These are phyloP conservation scores for Trichoderma atrobrunneum DNA, from an alignment of 2,329 filamentous ascomycete species.

Conservation along the genomic window DNA sequence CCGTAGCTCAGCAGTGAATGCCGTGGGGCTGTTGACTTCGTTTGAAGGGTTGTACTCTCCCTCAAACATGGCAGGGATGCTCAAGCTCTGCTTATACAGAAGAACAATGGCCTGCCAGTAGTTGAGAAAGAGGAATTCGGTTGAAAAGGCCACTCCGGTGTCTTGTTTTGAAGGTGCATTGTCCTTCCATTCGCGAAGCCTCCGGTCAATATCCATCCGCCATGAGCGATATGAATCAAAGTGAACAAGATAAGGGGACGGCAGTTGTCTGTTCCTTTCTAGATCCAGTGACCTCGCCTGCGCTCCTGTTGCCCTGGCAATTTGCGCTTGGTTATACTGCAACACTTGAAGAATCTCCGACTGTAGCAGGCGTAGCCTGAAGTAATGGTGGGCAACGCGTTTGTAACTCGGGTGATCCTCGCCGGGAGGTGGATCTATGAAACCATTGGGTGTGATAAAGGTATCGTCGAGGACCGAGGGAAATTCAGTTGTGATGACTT, in stretches of 20 bases:
- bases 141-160: constrained; percentile 84
- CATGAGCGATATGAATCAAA: constrained; percentile 86
- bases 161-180: constrained; percentile 73
- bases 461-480: constrained; percentile 84
- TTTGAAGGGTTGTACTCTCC: constrained; percentile 68
- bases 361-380: constrained; percentile 81
- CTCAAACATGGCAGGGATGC: constrained; percentile 80
- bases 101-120: constrained; percentile 98
- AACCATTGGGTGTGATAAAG: constrained; percentile 78
- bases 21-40: constrained; percentile 61
- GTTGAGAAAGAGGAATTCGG: constrained; percentile 88
- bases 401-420: constrained; percentile 75
- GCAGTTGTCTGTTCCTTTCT: constrained; percentile 73
- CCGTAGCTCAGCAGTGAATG: constrained; percentile 62
- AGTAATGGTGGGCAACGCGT: constrained; percentile 86
- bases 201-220: constrained; percentile 81
- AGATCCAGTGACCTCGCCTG: constrained; percentile 60
- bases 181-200: constrained; percentile 83
- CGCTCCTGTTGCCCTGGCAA: constrained; percentile 63
- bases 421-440: constrained; percentile 59
- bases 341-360: constrained; percentile 94
- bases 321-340: constrained; percentile 85
- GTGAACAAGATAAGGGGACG: constrained; percentile 78
- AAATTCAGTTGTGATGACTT: constrained; percentile 93
- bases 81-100: constrained; percentile 87